Evolutionary conservation across 371 early-diverging fungal species (phyloP), one percentile per base, ranked within the genome.

Genomic region (Batkoa obscura): DNA sequence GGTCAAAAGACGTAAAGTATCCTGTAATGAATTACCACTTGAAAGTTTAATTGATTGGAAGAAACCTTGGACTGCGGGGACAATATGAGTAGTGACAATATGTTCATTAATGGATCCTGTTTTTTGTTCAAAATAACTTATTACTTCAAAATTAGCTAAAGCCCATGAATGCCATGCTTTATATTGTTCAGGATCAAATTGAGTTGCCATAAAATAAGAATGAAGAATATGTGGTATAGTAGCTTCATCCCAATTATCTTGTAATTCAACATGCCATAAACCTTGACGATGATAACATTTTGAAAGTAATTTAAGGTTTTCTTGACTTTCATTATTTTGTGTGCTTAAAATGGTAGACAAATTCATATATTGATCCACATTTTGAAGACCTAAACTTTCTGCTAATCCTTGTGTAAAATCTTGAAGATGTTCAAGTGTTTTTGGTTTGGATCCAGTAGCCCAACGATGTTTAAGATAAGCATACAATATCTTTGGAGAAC

Each of bases 101-200:
- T 56, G 59, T 1, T 57, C 43, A 3, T 49, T 36, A 37, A 36
- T 34, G 23, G 58, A 48, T n/a, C 38, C 55, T 1, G 53, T 9
- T 39, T 58, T 17, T 37, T 38, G 49, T 51, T 92, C 89, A 56
- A 80, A 78, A 54, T 76, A 73, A 39, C 81, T 75, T 41, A 93
- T 76, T 52, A 86, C 90, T 55, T 93, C 91, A 63, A 90, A 92
- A 65, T 98, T 94, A 6, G 87, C 82, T 30, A 95, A 68, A 3
- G 96, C 97, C 88, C 91, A 92, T n/a, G 89, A 79, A 62, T 98
- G 97, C 96, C 97, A 96, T 33, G 94, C 93, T 67, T 93, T 94
- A 74, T 98, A 95, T 89, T 90, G 95, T 47, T 87, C 77, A 70
- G 76, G 78, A 71, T 95, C 94, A 68, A 86, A 81, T 36, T 86